Evolutionary conservation across 805 yeast species (phyloP).

Genomic region (Vanderwaltozyma tropicalis): DNA sequence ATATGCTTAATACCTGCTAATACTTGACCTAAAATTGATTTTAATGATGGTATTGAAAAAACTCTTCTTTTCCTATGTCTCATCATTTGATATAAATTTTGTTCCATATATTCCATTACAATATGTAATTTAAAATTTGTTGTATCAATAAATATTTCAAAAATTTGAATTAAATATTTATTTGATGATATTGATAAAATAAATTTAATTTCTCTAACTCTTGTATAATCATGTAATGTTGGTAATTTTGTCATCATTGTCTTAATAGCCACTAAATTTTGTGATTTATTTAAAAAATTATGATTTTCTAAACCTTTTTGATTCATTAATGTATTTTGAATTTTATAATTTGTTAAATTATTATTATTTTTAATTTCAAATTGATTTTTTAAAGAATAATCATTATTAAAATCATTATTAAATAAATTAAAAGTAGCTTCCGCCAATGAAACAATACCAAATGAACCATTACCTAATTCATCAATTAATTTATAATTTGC

Average conservation of each 20-base stretch:
- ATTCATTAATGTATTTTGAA: slow-evolving; percentile 39
- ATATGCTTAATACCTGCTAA: slow-evolving; percentile 74
- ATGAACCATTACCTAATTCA: slow-evolving; percentile 62
- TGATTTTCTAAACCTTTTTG: slow-evolving; percentile 19
- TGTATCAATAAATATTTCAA: slow-evolving; percentile 71
- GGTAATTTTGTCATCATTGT: slow-evolving; percentile 52
- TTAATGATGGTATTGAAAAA: slow-evolving; percentile 50
- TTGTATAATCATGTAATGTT: slow-evolving; percentile 44
- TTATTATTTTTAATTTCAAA: neutral
- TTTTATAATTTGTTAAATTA: slow-evolving; percentile 1
- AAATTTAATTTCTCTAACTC: slow-evolving; percentile 58
- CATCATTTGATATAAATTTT: slow-evolving; percentile 70
- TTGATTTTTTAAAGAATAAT: neutral
- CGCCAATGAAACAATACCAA: slow-evolving; percentile 62
- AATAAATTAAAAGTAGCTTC: slow-evolving; percentile 30
- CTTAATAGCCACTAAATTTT: slow-evolving; percentile 64
- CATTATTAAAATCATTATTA: neutral
- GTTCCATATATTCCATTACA: slow-evolving; percentile 83
- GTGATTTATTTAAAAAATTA: slow-evolving; percentile 26
- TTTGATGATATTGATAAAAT: slow-evolving; percentile 62
- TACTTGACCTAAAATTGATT: slow-evolving; percentile 60
- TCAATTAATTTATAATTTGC: slow-evolving; percentile 41
- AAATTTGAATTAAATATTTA: slow-evolving; percentile 58
- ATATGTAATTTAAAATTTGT: slow-evolving; percentile 53
- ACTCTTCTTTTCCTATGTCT: slow-evolving; percentile 42